Conservation (phyloP, 257 asterid species). For the Solanum rostratum region DNA sequence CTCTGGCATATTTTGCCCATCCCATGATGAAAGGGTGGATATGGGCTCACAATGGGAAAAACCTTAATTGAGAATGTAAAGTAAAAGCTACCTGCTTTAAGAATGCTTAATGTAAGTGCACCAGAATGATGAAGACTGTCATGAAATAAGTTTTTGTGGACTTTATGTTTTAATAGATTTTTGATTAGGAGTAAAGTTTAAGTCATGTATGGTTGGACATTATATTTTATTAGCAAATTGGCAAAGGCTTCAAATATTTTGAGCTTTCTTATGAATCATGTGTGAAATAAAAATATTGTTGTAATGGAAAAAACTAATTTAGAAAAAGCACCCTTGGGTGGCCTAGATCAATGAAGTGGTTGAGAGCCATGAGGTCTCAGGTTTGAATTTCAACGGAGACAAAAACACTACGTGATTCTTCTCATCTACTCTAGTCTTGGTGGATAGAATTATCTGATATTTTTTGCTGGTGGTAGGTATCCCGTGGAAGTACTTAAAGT, state of each 20-base stretch:
- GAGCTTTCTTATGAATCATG: background rate
- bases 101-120: constrained; percentile 3
- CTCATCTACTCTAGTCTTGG: no score
- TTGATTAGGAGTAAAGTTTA: constrained; percentile 75
- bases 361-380: background rate
- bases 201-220: constrained; percentile 16
- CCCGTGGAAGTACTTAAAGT: no score
- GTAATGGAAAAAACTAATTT: background rate
- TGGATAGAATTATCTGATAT: no score
- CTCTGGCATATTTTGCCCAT: constrained; percentile 25
- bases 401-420: background rate
- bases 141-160: constrained; percentile 9
- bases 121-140: constrained; percentile 17
- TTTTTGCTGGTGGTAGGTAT: no score
- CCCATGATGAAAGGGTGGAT: constrained; percentile 25
- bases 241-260: background rate
- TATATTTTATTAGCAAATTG: background rate
- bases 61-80: background rate
- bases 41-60: background rate
- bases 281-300: background rate
- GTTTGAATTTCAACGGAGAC: background rate
- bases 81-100: background rate
- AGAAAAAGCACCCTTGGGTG: background rate
- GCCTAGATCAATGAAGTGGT: background rate
- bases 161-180: constrained; percentile 13